Conservation (phyloP, 495 filamentous ascomycete species). For the Penicillium odoratum region DNA sequence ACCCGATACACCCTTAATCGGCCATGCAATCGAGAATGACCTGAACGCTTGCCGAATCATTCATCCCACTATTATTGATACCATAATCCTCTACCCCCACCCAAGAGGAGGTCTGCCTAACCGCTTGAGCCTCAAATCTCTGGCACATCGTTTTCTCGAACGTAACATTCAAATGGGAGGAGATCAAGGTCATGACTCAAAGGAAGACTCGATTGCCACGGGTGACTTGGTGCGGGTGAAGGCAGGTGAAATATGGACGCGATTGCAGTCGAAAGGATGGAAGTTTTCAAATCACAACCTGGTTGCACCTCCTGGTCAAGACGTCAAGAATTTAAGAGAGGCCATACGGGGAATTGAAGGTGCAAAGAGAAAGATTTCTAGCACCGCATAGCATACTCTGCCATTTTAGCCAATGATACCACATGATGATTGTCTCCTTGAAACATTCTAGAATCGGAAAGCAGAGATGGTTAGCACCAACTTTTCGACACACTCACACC, state of each 20-base stretch:
- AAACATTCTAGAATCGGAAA: not conserved
- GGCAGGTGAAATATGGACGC: constrained; percentile 64
- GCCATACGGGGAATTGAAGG: constrained; percentile 20
- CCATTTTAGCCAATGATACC: constrained; percentile 1
- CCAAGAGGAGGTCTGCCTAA: constrained; percentile 65
- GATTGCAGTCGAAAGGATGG: constrained; percentile 66
- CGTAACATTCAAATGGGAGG: constrained; percentile 77
- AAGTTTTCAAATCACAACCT: constrained; percentile 51
- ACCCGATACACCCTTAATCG: constrained; percentile 78
- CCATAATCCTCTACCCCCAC: constrained; percentile 80
- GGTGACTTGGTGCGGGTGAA: constrained; percentile 77
- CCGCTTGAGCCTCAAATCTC: constrained; percentile 69
- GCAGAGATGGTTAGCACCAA: not conserved
- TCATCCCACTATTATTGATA: constrained; percentile 84
- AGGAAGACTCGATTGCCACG: constrained; percentile 84
- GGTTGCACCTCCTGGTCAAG: constrained; percentile 41
- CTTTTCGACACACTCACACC: not conserved
- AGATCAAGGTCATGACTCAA: constrained; percentile 75
- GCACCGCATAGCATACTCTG: not conserved
- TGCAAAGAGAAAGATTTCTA: constrained; percentile 23
- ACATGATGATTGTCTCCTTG: not conserved
- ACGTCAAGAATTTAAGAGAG: not conserved
- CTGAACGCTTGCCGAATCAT: constrained; percentile 79
- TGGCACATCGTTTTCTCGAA: constrained; percentile 64
- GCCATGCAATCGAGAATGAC: constrained; percentile 95